Evolutionary conservation across 2,329 filamentous ascomycete species (phyloP), one percentile per base, ranked within the genome.

Genomic region (Bipolaris gigantea): DNA sequence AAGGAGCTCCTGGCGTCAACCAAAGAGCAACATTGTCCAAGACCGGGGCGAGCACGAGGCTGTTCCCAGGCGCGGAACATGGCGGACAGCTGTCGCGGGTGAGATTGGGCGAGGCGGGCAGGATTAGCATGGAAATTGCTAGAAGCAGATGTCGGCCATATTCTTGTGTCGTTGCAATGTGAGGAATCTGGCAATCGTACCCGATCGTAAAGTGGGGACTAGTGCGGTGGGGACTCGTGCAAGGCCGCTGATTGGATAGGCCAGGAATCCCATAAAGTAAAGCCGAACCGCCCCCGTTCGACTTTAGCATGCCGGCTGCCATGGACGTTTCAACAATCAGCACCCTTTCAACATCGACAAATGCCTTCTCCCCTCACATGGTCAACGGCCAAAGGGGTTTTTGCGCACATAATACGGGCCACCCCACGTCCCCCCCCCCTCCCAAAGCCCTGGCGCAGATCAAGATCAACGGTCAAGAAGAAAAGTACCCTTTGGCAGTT

Each of bases 261-360:
- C 38, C 38, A 42, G 18, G 25, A 33, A 41, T 41, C 21, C 47
- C 47, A 38, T 34, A 23, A 25, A 32, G 41, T 42, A 35, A 41
- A 34, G 13, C 38, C 38, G 38, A 34, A n/a, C 38, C 30, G 36
- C 39, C 38, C 25, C 33, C 40, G 25, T 30, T 30, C 30, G 15
- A 49, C 47, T 49, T 42, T 49, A 32, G 38, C 47, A 49, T 41
- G 10, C 16, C 13, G 15, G 2, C 35, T n/a, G 35, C 35, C 42
- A 48, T 48, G 5, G 34, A 48, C 35, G 45, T 48, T 41, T 41
- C 27, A 27, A 36, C 15, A 46, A 36, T 45, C 43, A 33, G 44
- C 44, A 53, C 50, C 34, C 36, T 18, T 32, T 13, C 50, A 42
- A 53, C 50, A 42, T 43, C 44, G 38, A 48, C 43, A 40, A 48